Conservation (phyloP, 2,329 filamentous ascomycete species). For the Alternaria conjuncta region DNA sequence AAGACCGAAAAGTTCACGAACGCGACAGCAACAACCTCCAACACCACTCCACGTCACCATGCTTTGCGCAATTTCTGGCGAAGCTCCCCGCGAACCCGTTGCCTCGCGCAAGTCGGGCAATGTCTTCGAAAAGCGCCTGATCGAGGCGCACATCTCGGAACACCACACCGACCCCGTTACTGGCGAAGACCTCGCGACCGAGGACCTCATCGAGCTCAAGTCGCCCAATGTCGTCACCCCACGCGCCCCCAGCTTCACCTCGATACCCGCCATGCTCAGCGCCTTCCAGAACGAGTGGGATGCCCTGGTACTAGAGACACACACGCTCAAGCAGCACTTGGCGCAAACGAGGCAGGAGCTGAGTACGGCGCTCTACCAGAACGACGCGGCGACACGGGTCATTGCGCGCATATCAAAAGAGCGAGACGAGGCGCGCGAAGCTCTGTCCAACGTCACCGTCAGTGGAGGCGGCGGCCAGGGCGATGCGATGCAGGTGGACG, state of each 20-base stretch:
- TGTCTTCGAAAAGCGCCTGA: conserved; percentile 92
- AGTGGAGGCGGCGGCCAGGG: conserved; percentile 60
- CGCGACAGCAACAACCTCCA: conserved; percentile 3
- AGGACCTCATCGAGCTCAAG: conserved; percentile 89
- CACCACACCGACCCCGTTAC: conserved; percentile 91
- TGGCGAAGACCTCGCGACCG: conserved; percentile 79
- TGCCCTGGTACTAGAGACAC: conserved; percentile 87
- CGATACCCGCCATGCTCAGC: conserved; percentile 90
- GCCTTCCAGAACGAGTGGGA: conserved; percentile 99
- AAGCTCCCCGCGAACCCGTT: conserved; percentile 92
- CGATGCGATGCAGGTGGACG: conserved; percentile 94
- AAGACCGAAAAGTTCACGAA: conserved; percentile 13
- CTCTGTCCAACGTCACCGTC: conserved; percentile 83
- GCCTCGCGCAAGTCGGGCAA: conserved; percentile 93
- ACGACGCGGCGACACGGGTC: conserved; percentile 94
- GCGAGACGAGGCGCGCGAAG: conserved; percentile 88
- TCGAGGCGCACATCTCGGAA: conserved; percentile 93
- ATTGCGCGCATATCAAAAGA: conserved; percentile 91
- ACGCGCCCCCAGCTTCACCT: conserved; percentile 90
- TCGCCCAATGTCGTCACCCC: conserved; percentile 83
- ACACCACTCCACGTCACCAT: conserved; percentile 20
- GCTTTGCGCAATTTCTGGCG: conserved; percentile 80
- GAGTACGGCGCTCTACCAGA: conserved; percentile 91
- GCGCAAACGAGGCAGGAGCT: conserved; percentile 91
- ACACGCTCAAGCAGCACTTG: conserved; percentile 87